phyloP scores from a whole-genome alignment of 1,139 yeast genomes.

The Yamadazyma epiphylla region DNA sequence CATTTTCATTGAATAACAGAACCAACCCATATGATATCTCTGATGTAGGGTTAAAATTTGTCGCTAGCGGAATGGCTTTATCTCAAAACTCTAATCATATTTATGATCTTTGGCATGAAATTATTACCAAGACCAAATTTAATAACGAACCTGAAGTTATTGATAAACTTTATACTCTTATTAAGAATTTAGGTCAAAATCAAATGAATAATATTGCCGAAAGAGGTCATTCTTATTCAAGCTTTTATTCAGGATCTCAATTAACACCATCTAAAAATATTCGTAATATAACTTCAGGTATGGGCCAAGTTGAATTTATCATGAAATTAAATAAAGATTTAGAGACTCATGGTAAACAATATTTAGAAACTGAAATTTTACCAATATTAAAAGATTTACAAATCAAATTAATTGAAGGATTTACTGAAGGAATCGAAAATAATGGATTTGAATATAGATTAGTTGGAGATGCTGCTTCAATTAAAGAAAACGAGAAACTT shows the following conservation, averaged over 20 bases:
- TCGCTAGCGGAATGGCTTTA: slow-evolving; percentile 68
- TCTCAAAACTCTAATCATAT: slow-evolving; percentile 60
- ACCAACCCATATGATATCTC: slow-evolving; percentile 51
- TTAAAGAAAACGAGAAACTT: slow-evolving; percentile 39
- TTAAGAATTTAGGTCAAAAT: slow-evolving; percentile 73
- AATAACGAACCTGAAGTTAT: slow-evolving; percentile 34
- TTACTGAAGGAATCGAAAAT: slow-evolving; percentile 4
- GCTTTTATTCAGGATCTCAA: slow-evolving; percentile 61
- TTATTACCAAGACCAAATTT: slow-evolving; percentile 69
- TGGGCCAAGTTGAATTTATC: slow-evolving; percentile 71
- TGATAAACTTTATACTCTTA: slow-evolving; percentile 68
- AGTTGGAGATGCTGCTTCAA: slow-evolving; percentile 51
- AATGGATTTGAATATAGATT: slow-evolving; percentile 50
- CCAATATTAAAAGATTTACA: slow-evolving; percentile 62
- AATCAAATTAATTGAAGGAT: slow-evolving; percentile 34
- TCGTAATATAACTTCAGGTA: slow-evolving; percentile 64
- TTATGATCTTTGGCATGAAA: slow-evolving; percentile 63
- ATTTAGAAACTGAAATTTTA: slow-evolving; percentile 50
- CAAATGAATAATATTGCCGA: slow-evolving; percentile 79
- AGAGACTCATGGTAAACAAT: slow-evolving; percentile 49
- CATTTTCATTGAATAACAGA: slow-evolving; percentile 53
- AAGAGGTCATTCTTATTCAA: slow-evolving; percentile 84
- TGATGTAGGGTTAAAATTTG: slow-evolving; percentile 42
- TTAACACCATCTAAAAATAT: slow-evolving; percentile 59
- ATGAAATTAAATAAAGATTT: slow-evolving; percentile 52